phyloP scores from a whole-genome alignment of 352 stramenopile species.

The Lagenidium sp. region DNA sequence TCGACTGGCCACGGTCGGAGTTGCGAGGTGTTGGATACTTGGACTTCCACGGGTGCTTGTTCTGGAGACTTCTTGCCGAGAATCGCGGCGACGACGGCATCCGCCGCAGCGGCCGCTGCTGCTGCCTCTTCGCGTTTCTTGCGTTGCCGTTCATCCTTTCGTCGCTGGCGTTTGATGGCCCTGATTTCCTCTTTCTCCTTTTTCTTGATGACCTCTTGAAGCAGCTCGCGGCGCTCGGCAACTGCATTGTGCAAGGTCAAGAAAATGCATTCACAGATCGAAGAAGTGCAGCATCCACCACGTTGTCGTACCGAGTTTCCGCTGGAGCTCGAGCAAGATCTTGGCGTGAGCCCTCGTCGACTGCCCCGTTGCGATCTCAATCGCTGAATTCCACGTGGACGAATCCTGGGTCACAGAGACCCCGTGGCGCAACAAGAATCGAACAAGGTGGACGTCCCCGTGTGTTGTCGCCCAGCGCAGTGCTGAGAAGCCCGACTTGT shows the following conservation, averaged over 20 bases:
- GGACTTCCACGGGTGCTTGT: too few species aligned
- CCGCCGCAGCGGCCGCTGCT: not conserved
- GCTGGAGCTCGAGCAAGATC: constrained; percentile 31
- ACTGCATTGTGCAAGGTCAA: constrained; percentile 10
- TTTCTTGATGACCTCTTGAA: constrained; percentile 18
- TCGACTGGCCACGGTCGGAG: too few species aligned
- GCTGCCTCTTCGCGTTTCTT: not conserved
- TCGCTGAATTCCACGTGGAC: constrained; percentile 31
- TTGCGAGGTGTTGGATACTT: too few species aligned
- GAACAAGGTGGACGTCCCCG: constrained; percentile 21
- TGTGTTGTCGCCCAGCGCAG: constrained; percentile 41
- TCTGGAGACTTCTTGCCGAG: too few species aligned
- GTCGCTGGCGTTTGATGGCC: constrained; percentile 13
- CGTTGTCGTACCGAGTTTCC: constrained; percentile 23
- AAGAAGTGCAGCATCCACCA: not conserved
- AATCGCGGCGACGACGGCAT: too few species aligned
- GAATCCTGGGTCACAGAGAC: constrained; percentile 34
- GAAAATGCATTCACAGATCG: not conserved
- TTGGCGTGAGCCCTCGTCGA: constrained; percentile 22
- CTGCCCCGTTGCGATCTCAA: constrained; percentile 27
- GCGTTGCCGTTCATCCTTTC: constrained; percentile 2
- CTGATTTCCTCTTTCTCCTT: constrained; percentile 29
- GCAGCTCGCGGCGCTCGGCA: constrained; percentile 20
- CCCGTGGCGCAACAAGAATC: constrained; percentile 26
- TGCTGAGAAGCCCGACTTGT: constrained; percentile 32